phyloP scores from a whole-genome alignment of 345 rosid species.

The Atalantia buxifolia region DNA sequence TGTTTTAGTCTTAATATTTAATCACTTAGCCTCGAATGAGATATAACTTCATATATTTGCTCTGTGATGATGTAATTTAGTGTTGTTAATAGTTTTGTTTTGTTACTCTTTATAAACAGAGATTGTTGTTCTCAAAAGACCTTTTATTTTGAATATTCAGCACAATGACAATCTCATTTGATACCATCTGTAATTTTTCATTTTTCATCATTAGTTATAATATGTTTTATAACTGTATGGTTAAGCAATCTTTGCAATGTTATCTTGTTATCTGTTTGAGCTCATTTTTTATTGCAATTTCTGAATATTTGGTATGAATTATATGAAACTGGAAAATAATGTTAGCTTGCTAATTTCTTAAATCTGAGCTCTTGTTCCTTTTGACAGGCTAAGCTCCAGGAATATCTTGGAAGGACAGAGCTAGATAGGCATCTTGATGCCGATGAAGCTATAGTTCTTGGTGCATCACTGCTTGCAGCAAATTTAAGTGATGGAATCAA shows the following conservation, averaged over 20 bases:
- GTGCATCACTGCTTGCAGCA: slow-evolving; percentile 91
- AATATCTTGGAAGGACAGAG: slow-evolving; percentile 84
- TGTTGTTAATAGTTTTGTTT: background rate
- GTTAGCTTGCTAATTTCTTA: background rate
- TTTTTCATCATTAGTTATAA: background rate
- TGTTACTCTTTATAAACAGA: background rate
- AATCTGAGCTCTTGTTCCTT: slow-evolving; percentile 2
- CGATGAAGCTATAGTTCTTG: slow-evolving; percentile 98
- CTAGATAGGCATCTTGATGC: slow-evolving; percentile 98
- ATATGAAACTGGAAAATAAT: background rate
- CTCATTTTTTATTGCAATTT: background rate
- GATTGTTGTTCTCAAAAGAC: background rate
- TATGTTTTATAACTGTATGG: background rate
- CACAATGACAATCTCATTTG: background rate
- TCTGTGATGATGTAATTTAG: background rate
- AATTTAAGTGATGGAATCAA: slow-evolving; percentile 98
- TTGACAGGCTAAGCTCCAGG: slow-evolving; percentile 84
- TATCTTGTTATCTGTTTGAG: background rate
- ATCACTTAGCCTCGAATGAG: background rate
- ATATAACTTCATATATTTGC: background rate
- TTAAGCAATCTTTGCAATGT: background rate
- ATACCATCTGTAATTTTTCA: background rate
- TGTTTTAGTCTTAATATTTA: background rate
- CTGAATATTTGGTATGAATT: slow-evolving; percentile 4
- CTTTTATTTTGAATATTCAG: background rate